phyloP scores from a whole-genome alignment of 345 rosid species.

The Dipteronia dyeriana region DNA sequence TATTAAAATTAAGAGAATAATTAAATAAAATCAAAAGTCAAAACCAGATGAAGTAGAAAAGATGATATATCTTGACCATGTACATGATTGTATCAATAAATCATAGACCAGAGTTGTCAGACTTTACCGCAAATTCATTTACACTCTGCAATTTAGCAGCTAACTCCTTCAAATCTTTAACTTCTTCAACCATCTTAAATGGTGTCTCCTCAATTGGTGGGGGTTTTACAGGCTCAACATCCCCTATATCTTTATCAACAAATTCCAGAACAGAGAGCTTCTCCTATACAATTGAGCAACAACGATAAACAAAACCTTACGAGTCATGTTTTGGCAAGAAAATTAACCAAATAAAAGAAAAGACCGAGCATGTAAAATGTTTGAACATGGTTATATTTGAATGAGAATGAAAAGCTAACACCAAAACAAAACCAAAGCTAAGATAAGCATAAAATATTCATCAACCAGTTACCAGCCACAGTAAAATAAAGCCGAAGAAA shows the following conservation, averaged over 20 bases:
- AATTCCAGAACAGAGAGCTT: slow-evolving; percentile 69
- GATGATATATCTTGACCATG: not conserved
- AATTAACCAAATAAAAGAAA: not conserved
- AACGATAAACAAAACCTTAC: not conserved
- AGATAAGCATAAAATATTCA: not conserved
- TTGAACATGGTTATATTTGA: not conserved
- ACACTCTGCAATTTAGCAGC: slow-evolving; percentile 62
- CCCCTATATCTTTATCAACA: slow-evolving; percentile 48
- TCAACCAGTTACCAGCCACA: not conserved
- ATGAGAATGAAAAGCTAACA: not conserved
- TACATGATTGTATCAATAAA: not conserved
- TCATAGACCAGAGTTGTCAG: slow-evolving; percentile 5
- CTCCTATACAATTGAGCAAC: slow-evolving; percentile 47
- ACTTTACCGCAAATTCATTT: slow-evolving; percentile 79
- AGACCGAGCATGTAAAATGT: not conserved
- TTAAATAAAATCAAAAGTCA: not conserved
- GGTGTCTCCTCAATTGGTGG: slow-evolving; percentile 55
- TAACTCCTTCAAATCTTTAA: slow-evolving; percentile 74
- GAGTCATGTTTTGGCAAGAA: not conserved
- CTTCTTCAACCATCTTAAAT: slow-evolving; percentile 74
- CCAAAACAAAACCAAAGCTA: not conserved
- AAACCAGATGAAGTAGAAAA: not conserved
- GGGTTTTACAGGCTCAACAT: slow-evolving; percentile 48
- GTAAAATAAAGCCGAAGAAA: not conserved
- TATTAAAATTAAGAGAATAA: not conserved